Base-by-base conservation (phyloP, 768 basidiomycete genomes). In the Suillus spraguei region DNA sequence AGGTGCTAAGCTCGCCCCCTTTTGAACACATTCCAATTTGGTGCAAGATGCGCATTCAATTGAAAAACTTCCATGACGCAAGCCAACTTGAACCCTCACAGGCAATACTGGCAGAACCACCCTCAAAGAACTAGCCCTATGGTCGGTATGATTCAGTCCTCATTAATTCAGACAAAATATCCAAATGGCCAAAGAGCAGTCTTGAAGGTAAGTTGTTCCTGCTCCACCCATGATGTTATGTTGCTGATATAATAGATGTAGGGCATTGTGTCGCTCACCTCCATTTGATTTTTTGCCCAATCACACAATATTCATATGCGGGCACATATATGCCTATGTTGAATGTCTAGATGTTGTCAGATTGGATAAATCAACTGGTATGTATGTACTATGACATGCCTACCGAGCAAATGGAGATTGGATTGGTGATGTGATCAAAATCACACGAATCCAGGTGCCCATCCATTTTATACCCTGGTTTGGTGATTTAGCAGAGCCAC, bases 261-360 rank as follows among this genome's bases (percentile, higher is more conserved):
- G 67, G 68, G 20, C 69, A 71, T 60, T 66, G 63, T 14, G 38
- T 71, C 16, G 50, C 66, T 11, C 69, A 71, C 49, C 61, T 72
- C 5, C 38, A 62, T 11, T 54, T 73, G 17, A 63, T 71, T 22
- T 67, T 73, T 54, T 32, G 55, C 17, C 46, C 5, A 0, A 24
- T 47, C 5, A 24, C 11, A 22, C 11, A 13, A 13, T 38, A 46
- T 35, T 35, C 32, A 35, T 17, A 33, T 5, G 28, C 33, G 5
- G 38, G 69, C 35, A 32, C 46, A 10, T 75, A 71, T 49, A 74
- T 17, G 65, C 70, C 5, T 78, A 78, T 44, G 60, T 71, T 9
- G 68, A 73, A 44, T 59, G 63, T 7, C 72, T 71, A 32, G 68
- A 74, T 60, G 54, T 74, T 8, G 60, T 71, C 11, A 63, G 70